Evolutionary conservation across 345 rosid species (phyloP), one percentile per base, ranked within the genome.

Genomic region (Arabidopsis suecica): DNA sequence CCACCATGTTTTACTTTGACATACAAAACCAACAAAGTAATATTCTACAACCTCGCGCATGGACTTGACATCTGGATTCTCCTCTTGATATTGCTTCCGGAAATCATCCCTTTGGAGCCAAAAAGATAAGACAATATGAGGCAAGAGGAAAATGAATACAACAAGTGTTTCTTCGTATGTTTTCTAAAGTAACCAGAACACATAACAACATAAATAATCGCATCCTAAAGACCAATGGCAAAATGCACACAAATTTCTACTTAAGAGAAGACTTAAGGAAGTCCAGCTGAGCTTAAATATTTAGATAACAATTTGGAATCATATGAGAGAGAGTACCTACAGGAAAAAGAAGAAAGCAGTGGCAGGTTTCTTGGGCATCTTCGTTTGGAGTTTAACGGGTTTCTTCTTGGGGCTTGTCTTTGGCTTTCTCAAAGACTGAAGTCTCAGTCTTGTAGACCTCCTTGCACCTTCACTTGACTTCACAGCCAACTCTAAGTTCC

Each of bases 271-370:
- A 62, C 55, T 12, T 44, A 10, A 55, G 5, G 41, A 33, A 20
- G 28, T 53, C 34, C 36, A 41, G 36, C 37, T 54, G 42, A 72
- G 25, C 25, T 7, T 58, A 20, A 3, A 47, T n/a, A 8, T 58
- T n/a, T 1, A 61, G 14, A 25, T 13, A 23, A 20, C 7, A 18
- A n/a, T 32, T 23, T 1, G 44, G 33, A 50, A 65, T 2, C 30
- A 18, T 40, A 50, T 32, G 18, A 65, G 23, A 42, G 69, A 18
- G 11, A 10, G 10, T 32, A 74, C 91, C 18, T 83, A 89, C 98
- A 93, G 75, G 86, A 85, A 93, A 78, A 50, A 93, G 84, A 93
- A 93, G 82, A 93, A 93, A 41, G 94, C 97, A 64, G 97, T 93
- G 7, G 97, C 90, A 49, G 97, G 97, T 73, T 93, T 91, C 86